phyloP scores from a whole-genome alignment of 805 yeast species.

The Metschnikowia koreensis region DNA sequence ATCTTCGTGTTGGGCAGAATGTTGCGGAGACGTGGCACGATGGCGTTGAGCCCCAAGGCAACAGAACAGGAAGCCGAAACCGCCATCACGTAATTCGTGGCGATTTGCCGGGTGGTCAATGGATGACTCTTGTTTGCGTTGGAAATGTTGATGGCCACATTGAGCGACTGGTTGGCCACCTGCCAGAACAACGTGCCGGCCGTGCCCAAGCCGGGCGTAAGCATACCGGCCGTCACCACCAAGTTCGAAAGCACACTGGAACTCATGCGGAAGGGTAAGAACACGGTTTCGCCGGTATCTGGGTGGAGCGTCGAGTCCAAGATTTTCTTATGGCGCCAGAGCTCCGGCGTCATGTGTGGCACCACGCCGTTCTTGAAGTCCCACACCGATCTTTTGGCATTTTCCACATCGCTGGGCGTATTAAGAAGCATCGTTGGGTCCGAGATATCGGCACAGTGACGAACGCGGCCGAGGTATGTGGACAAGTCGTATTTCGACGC shows the following conservation, averaged over 20 bases:
- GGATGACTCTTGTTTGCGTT: slow-evolving; percentile 96
- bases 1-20: slow-evolving; percentile 69
- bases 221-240: slow-evolving; percentile 96
- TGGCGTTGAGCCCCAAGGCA: slow-evolving; percentile 85
- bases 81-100: slow-evolving; percentile 79
- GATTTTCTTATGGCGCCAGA: slow-evolving; percentile 86
- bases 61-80: slow-evolving; percentile 95
- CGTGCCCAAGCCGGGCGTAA: slow-evolving; percentile 88
- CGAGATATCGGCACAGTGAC: slow-evolving; percentile 88
- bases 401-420: slow-evolving; percentile 57
- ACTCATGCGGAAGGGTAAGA: slow-evolving; percentile 95
- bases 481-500: slow-evolving; percentile 73
- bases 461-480: slow-evolving; percentile 91
- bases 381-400: slow-evolving; percentile 64
- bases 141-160: slow-evolving; percentile 95
- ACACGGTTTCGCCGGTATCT: slow-evolving; percentile 90
- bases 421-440: slow-evolving; percentile 89
- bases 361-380: slow-evolving; percentile 70
- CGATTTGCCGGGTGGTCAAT: slow-evolving; percentile 70
- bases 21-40: slow-evolving; percentile 80
- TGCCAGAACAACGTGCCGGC: slow-evolving; percentile 97
- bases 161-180: slow-evolving; percentile 92
- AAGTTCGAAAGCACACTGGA: slow-evolving; percentile 89
- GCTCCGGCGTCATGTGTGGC: slow-evolving; percentile 66
- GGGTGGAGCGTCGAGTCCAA: slow-evolving; percentile 95